These are phyloP conservation scores for Camellia sinensis DNA, from an alignment of 148 eudicot species.

Conservation along the genomic window DNA sequence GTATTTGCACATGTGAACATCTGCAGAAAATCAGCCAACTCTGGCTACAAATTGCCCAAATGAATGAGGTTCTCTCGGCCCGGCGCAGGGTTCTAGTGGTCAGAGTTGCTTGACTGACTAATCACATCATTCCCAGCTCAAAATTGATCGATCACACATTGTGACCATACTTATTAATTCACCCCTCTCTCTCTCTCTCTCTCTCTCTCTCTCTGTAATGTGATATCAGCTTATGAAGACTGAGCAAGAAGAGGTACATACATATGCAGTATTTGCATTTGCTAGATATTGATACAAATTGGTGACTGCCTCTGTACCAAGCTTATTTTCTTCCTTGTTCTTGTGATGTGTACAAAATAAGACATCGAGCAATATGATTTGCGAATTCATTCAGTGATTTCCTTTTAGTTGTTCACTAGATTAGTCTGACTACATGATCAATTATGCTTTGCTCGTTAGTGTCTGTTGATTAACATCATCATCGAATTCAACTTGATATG, in stretches of 20 bases:
- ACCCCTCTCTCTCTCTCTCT: not conserved
- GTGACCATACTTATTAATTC: too few species aligned
- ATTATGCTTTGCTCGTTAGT: too few species aligned
- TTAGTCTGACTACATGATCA: too few species aligned
- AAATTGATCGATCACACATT: not conserved
- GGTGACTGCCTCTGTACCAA: too few species aligned
- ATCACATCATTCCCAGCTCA: not conserved
- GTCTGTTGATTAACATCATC: not conserved
- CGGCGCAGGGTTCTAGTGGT: slow-evolving; percentile 55
- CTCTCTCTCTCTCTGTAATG: not conserved
- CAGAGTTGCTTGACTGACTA: slow-evolving; percentile 31
- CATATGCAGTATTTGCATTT: not conserved
- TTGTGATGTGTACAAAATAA: too few species aligned
- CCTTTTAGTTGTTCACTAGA: too few species aligned
- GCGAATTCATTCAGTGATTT: too few species aligned
- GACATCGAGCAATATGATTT: too few species aligned
- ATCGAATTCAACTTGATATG: too few species aligned
- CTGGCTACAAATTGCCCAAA: slow-evolving; percentile 54
- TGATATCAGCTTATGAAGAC: not conserved
- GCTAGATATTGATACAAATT: not conserved
- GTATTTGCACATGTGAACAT: not conserved
- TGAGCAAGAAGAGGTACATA: not conserved
- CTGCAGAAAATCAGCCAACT: slow-evolving; percentile 73
- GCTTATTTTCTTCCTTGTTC: too few species aligned
- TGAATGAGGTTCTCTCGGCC: slow-evolving; percentile 56